Evolutionary conservation across 208 protist genomes (phyloP).

Genomic region (Wallacemonas sp.): DNA sequence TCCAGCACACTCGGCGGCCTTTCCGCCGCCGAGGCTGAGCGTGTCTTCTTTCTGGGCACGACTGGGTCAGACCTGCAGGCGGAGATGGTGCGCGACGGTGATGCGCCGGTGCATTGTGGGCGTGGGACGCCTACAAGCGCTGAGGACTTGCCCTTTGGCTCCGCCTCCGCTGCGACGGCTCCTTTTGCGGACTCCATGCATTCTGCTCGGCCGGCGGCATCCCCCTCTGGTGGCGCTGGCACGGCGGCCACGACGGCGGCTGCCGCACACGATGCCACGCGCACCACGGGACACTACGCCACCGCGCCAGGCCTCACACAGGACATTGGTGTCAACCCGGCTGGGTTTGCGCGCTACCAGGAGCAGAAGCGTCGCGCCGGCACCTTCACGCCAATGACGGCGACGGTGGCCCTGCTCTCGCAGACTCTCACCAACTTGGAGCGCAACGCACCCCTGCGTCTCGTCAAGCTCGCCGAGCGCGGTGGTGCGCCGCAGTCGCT

Average conservation of each 20-base stretch:
- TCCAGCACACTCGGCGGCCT: conserved; percentile 9
- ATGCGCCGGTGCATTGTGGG: too few species aligned
- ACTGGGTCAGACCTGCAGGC: conserved; percentile 1
- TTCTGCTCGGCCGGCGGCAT: too few species aligned
- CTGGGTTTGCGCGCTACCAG: conserved; percentile 18
- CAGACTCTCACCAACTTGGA: conserved; percentile 15
- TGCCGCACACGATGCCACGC: background rate
- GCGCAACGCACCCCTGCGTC: conserved; percentile 14
- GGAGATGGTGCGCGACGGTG: background rate
- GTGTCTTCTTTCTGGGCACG: conserved; percentile 4
- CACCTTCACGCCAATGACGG: conserved; percentile 14
- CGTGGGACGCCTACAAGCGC: too few species aligned
- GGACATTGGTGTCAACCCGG: conserved; percentile 2
- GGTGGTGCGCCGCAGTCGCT: conserved; percentile 6
- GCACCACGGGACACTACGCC: background rate
- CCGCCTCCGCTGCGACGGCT: background rate
- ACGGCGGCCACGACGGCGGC: background rate
- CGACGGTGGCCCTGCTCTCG: conserved; percentile 24
- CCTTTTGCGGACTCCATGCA: background rate
- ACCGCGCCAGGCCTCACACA: background rate
- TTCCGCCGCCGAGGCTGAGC: background rate
- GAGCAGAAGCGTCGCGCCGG: conserved; percentile 18
- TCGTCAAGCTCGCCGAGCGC: conserved; percentile 23
- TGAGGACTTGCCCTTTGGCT: too few species aligned
- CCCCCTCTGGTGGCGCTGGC: too few species aligned